Percentiles rank a stretch among this genome's conserved stretches.
These are phyloP conservation scores for Blastocladiella emersonii DNA, from an alignment of 371 early-diverging fungal genomes.

Conservation along the genomic window DNA sequence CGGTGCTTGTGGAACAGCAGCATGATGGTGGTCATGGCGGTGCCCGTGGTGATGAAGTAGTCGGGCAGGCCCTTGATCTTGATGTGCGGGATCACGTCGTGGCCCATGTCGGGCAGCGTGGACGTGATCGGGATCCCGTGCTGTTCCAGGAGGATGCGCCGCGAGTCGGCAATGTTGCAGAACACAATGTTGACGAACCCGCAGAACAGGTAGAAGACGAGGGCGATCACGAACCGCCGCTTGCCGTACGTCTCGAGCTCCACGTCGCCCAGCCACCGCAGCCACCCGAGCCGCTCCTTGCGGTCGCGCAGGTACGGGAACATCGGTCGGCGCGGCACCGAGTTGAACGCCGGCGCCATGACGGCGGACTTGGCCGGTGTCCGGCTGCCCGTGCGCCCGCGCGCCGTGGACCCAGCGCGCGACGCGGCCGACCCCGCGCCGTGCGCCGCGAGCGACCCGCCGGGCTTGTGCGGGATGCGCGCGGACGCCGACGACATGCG, in stretches of 20 bases:
- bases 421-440: too few species aligned
- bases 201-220: not conserved
- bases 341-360: too few species aligned
- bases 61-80: not conserved
- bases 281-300: not conserved
- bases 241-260: not conserved
- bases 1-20: slow-evolving; percentile 2
- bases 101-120: slow-evolving; percentile 1
- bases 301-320: too few species aligned
- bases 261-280: not conserved
- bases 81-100: not conserved
- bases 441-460: too few species aligned
- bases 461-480: too few species aligned
- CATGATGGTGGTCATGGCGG: not conserved
- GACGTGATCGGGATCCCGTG: not conserved
- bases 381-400: too few species aligned
- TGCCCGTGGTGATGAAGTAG: slow-evolving; percentile 1
- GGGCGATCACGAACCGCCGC: not conserved
- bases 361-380: too few species aligned
- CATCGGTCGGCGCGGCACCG: too few species aligned
- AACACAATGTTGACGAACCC: not conserved
- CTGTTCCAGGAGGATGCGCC: not conserved
- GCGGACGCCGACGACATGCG: too few species aligned
- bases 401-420: too few species aligned
- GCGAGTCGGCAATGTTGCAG: slow-evolving; percentile 4